These are phyloP conservation scores for Fusarium sp. DNA, from an alignment of 2,329 filamentous ascomycete species.

Conservation along the genomic window DNA sequence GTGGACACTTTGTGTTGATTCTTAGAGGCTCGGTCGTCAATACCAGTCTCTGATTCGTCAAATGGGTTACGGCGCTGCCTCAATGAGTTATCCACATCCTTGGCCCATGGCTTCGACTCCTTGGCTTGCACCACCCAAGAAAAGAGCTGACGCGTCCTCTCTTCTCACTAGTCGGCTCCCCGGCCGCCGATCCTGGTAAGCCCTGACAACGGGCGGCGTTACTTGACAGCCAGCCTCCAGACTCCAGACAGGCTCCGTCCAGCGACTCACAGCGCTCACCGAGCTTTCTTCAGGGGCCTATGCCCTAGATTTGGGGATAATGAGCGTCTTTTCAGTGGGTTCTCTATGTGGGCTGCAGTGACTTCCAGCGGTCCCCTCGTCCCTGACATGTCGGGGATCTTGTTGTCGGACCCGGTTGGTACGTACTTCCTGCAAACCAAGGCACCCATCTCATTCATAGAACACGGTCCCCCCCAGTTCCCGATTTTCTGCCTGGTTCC, in stretches of 20 bases:
- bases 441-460: constrained; percentile 52
- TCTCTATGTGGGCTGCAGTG: constrained; percentile 34
- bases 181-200: constrained; percentile 42
- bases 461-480: constrained; percentile 46
- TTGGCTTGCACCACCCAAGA: constrained; percentile 44
- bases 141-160: constrained; percentile 48
- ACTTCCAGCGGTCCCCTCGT: constrained; percentile 17
- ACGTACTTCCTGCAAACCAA: constrained; percentile 37
- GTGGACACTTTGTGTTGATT: constrained; percentile 11
- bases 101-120: constrained; percentile 33
- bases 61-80: constrained; percentile 29
- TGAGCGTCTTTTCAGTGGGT: constrained; percentile 40
- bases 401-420: constrained; percentile 25
- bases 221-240: constrained; percentile 12
- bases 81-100: constrained; percentile 33
- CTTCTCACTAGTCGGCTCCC: constrained; percentile 39
- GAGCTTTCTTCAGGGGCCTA: constrained; percentile 15
- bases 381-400: constrained; percentile 29
- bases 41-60: constrained; percentile 14
- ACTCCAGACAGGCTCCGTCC: constrained; percentile 2
- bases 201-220: constrained; percentile 40
- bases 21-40: constrained; percentile 29
- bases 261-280: constrained; percentile 19
- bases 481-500: constrained; percentile 42
- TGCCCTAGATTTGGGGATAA: constrained; percentile 27